Percentiles rank a stretch among this genome's conserved stretches.
Evolutionary conservation across 2,329 filamentous ascomycete species (phyloP).

Genomic region (Lecanosticta acicola): DNA sequence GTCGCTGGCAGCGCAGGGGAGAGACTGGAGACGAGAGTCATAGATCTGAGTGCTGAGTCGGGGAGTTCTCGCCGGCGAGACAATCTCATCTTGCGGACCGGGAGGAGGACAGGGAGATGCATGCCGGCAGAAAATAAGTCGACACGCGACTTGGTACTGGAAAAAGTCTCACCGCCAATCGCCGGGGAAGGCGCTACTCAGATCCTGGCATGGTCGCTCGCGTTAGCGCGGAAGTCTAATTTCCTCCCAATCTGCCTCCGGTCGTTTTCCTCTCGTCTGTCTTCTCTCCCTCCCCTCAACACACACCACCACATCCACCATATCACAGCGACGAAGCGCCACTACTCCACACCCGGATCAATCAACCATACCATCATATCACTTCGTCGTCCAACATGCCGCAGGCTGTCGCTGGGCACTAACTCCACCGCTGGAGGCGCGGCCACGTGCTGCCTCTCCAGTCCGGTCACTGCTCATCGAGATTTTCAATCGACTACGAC

Average conservation of each 20-base stretch:
- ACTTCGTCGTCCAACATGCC: conserved; percentile 34
- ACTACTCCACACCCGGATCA: conserved; percentile 9
- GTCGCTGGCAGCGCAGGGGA: no score
- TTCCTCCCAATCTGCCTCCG: neutral
- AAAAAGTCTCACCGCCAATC: neutral
- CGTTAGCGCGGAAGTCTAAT: neutral
- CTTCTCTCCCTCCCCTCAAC: neutral
- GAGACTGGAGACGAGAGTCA: no score
- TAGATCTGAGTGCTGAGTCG: neutral
- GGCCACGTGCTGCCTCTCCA: conserved; percentile 27
- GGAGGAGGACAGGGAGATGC: neutral
- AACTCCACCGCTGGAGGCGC: conserved; percentile 31
- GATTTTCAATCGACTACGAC: conserved; percentile 27
- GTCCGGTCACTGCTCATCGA: conserved; percentile 32
- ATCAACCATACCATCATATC: conserved; percentile 16
- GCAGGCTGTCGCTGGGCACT: conserved; percentile 32
- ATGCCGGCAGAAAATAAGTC: neutral
- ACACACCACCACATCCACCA: neutral
- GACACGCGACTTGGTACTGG: neutral
- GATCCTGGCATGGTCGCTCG: neutral
- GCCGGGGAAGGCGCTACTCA: neutral
- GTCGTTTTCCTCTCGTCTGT: neutral
- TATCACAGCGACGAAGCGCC: conserved; percentile 23
- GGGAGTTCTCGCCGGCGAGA: neutral
- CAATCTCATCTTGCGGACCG: neutral